A percentile compares a stretch with the other conserved stretches of the same genome.
Conservation (phyloP, 495 filamentous ascomycete genomes). For the Glarea lozoyensis region DNA sequence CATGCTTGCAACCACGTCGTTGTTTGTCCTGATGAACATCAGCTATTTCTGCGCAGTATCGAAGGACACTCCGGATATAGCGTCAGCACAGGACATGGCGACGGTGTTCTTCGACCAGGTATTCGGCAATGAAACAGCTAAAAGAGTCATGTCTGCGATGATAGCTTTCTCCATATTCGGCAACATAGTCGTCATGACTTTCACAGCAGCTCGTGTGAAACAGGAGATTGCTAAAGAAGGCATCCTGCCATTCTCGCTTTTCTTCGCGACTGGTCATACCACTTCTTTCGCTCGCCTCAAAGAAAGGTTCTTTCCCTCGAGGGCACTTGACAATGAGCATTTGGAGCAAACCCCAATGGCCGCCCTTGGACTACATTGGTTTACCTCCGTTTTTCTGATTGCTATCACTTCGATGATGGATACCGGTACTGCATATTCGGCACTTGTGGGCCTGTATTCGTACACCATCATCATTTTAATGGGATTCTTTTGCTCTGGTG, state of each 20-base stretch:
- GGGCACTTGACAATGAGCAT: background rate
- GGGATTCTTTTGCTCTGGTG: conserved; percentile 14
- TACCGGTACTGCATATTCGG: background rate
- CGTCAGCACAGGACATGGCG: conserved; percentile 3
- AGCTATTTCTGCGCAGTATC: conserved; percentile 5
- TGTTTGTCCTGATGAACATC: conserved; percentile 14
- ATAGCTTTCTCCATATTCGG: conserved; percentile 12
- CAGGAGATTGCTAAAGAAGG: conserved; percentile 47
- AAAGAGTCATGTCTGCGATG: conserved; percentile 1
- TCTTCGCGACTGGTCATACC: conserved; percentile 27
- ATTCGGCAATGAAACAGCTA: conserved; percentile 1
- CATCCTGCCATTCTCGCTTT: conserved; percentile 36
- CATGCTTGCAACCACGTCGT: conserved; percentile 5
- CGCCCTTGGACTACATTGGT: conserved; percentile 14
- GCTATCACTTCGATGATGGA: background rate
- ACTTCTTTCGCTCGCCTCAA: conserved; percentile 1
- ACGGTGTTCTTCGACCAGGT: conserved; percentile 2
- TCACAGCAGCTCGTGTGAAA: conserved; percentile 40
- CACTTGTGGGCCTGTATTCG: conserved; percentile 8
- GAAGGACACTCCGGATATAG: background rate
- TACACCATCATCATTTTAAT: conserved; percentile 7
- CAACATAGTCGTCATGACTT: conserved; percentile 32
- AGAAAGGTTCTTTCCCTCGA: conserved; percentile 6
- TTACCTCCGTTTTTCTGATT: conserved; percentile 10
- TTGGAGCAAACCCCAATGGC: conserved; percentile 13